phyloP scores from a whole-genome alignment of 192 early-diverging fungal genomes.

The Lunasporangiospora selenospora region DNA sequence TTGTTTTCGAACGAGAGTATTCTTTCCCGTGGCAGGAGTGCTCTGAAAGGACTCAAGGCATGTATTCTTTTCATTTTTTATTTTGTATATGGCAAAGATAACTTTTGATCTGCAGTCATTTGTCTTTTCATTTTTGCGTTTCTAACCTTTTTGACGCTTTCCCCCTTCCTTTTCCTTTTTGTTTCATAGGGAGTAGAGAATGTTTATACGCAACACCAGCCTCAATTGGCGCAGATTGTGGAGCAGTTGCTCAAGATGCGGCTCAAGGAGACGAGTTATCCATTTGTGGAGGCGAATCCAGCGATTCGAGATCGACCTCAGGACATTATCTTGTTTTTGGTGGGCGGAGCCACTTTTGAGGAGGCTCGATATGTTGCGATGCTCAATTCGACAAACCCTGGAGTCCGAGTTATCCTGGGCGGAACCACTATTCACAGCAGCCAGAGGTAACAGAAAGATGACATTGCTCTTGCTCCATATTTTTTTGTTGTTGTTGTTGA shows the following conservation, averaged over 20 bases:
- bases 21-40: conserved; percentile 83
- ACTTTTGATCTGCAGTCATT: not conserved
- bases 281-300: conserved; percentile 74
- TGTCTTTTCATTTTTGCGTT: not conserved
- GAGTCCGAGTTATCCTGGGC: conserved; percentile 87
- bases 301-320: conserved; percentile 75
- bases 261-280: conserved; percentile 77
- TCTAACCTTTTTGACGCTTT: conserved; percentile 1
- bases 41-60: conserved; percentile 91
- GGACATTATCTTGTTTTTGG: conserved; percentile 95
- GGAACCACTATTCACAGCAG: conserved; percentile 91
- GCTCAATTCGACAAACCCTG: conserved; percentile 81
- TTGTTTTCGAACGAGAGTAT: conserved; percentile 89
- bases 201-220: conserved; percentile 96
- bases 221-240: conserved; percentile 82
- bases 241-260: conserved; percentile 83
- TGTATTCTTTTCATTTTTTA: not conserved
- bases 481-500: too few species aligned
- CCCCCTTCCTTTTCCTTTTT: not conserved
- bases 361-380: conserved; percentile 88
- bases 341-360: conserved; percentile 95
- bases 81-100: not conserved
- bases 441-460: conserved; percentile 55
- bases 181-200: conserved; percentile 88
- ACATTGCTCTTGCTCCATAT: not conserved